Conservation (phyloP, 2,329 filamentous ascomycete genomes). For the Hypoxylon sp. region DNA sequence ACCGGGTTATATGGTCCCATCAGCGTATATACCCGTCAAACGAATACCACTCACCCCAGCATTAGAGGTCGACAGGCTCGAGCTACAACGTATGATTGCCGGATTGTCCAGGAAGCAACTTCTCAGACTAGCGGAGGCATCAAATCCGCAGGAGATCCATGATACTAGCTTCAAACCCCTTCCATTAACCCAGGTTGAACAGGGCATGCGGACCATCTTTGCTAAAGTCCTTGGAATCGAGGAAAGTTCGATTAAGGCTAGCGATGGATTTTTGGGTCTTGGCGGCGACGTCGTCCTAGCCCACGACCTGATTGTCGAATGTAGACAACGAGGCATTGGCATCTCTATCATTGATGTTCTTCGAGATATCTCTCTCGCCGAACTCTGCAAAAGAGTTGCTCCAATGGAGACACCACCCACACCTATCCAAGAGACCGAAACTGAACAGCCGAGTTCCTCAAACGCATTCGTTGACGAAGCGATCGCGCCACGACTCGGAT, state of each 20-base stretch:
- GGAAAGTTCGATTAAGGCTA: conserved; percentile 59
- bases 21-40: conserved; percentile 65
- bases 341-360: conserved; percentile 63
- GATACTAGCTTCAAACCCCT: conserved; percentile 61
- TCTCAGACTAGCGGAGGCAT: conserved; percentile 58
- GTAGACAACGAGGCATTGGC: conserved; percentile 60
- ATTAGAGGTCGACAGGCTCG: conserved; percentile 66
- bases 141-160: conserved; percentile 57
- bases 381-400: conserved; percentile 59
- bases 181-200: conserved; percentile 64
- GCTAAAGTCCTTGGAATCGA: conserved; percentile 60
- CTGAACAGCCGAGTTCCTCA: conserved; percentile 31
- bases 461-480: conserved; percentile 60
- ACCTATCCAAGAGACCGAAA: conserved; percentile 22
- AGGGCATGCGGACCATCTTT: conserved; percentile 65
- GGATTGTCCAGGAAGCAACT: conserved; percentile 62
- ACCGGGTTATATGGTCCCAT: conserved; percentile 62
- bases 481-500: conserved; percentile 61
- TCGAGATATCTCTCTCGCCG: conserved; percentile 59
- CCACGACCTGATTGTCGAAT: conserved; percentile 61
- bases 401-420: conserved; percentile 44
- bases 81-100: conserved; percentile 63
- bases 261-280: conserved; percentile 62
- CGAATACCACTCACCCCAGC: conserved; percentile 65
- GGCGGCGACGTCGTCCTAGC: conserved; percentile 65